These are phyloP conservation scores for Oxalis stricta DNA, from an alignment of 441 rosid genomes.

Conservation along the genomic window DNA sequence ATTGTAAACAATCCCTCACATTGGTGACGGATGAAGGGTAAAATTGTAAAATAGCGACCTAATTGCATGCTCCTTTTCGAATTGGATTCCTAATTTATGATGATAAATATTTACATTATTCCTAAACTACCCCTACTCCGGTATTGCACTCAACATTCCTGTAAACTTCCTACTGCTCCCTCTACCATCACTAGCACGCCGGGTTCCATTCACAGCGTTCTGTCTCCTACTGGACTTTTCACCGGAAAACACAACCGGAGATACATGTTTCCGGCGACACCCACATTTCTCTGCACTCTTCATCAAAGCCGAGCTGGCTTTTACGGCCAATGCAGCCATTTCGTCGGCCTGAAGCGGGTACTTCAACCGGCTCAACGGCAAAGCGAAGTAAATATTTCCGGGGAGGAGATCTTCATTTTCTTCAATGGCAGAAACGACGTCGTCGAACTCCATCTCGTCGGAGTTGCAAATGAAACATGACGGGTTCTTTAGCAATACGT, in stretches of 20 bases:
- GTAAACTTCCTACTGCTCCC: slow-evolving; percentile 23
- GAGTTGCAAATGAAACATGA: slow-evolving; percentile 65
- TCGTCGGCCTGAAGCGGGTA: slow-evolving; percentile 52
- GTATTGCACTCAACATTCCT: slow-evolving; percentile 52
- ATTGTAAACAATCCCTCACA: slow-evolving; percentile 24
- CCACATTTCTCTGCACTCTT: slow-evolving; percentile 33
- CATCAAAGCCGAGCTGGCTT: slow-evolving; percentile 68
- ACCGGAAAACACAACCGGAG: slow-evolving; percentile 19
- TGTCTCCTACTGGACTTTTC: slow-evolving; percentile 14
- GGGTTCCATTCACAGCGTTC: too few relatives aligned
- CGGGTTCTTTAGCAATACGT: slow-evolving; percentile 47
- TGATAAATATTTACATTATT: slow-evolving; percentile 22
- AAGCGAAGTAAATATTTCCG: slow-evolving; percentile 68
- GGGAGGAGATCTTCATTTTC: slow-evolving; percentile 59
- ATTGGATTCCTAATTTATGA: background rate
- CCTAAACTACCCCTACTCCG: slow-evolving; percentile 45
- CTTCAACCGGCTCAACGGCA: slow-evolving; percentile 45
- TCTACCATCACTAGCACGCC: slow-evolving; percentile 14
- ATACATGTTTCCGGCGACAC: slow-evolving; percentile 20
- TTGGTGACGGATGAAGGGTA: slow-evolving; percentile 9
- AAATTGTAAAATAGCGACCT: background rate
- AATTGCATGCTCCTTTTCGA: background rate
- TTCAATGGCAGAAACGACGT: slow-evolving; percentile 40
- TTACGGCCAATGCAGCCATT: slow-evolving; percentile 92
- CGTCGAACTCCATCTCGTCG: slow-evolving; percentile 84